These are phyloP conservation scores for Nidula microcarpa DNA, from an alignment of 768 basidiomycete species.

Conservation along the genomic window DNA sequence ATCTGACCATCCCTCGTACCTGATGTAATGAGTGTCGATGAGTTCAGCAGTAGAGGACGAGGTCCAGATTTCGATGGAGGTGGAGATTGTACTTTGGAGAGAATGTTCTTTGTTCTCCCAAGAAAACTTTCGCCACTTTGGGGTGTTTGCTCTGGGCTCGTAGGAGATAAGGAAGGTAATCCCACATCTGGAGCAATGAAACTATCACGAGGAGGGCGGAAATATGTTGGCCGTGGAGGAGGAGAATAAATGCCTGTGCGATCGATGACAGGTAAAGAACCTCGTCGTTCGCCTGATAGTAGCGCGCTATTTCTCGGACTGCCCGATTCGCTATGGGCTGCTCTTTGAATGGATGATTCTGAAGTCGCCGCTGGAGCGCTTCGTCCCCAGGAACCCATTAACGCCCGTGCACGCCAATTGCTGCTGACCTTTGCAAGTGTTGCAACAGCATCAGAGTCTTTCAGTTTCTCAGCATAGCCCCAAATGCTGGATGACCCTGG, in stretches of 20 bases:
- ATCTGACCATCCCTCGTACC: conserved; percentile 13
- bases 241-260: conserved; percentile 40
- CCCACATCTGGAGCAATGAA: conserved; percentile 24
- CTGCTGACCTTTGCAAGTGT: conserved; percentile 69
- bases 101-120: conserved; percentile 7
- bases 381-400: conserved; percentile 40
- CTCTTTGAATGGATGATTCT: neutral
- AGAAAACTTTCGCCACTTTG: conserved; percentile 39
- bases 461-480: conserved; percentile 72
- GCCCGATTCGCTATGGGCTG: conserved; percentile 4
- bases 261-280: conserved; percentile 36
- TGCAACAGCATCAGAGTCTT: conserved; percentile 70
- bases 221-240: conserved; percentile 56
- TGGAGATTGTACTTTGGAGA: conserved; percentile 31
- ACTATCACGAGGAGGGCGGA: conserved; percentile 56
- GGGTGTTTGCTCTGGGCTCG: conserved; percentile 33
- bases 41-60: conserved; percentile 61
- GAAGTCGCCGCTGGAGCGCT: no score
- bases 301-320: conserved; percentile 1
- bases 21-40: conserved; percentile 41
- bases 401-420: conserved; percentile 69
- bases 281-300: conserved; percentile 20
- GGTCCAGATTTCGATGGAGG: conserved; percentile 51
- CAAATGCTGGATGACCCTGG: conserved; percentile 43
- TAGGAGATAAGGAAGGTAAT: conserved; percentile 8